Evolutionary conservation across 345 rosid genomes (phyloP).

Genomic region (Dovyalis caffra): DNA sequence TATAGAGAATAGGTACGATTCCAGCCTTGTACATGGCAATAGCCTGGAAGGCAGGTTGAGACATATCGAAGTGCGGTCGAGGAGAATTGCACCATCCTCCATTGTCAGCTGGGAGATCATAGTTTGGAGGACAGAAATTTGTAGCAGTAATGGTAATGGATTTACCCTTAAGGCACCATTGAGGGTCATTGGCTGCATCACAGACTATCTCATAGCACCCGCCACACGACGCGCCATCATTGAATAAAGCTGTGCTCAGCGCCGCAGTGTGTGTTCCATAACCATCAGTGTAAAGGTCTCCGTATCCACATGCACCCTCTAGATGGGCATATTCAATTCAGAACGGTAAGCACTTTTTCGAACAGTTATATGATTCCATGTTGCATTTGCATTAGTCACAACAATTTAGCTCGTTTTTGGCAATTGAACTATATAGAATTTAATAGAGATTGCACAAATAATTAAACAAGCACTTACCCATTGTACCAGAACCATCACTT

Average conservation of each 20-base stretch:
- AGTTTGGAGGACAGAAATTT: background rate
- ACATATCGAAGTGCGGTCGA: background rate
- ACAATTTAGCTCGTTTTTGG: too few species aligned
- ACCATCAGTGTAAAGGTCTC: conserved; percentile 26
- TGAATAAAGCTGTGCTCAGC: background rate
- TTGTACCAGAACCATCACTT: conserved; percentile 28
- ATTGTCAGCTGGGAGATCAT: background rate
- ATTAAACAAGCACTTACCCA: conserved; percentile 10
- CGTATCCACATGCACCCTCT: conserved; percentile 34
- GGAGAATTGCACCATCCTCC: background rate
- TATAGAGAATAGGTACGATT: background rate
- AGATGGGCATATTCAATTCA: too few species aligned
- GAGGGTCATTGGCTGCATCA: background rate
- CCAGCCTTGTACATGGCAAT: background rate
- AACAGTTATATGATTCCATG: too few species aligned
- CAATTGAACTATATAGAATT: too few species aligned
- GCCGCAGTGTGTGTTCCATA: conserved; percentile 14
- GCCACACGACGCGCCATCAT: background rate
- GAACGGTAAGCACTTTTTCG: too few species aligned
- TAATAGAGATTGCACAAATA: background rate
- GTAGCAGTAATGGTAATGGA: background rate
- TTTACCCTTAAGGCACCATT: background rate
- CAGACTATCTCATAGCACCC: background rate
- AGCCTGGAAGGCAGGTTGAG: background rate
- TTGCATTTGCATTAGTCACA: too few species aligned